Base-by-base conservation (phyloP, 352 stramenopile species). In the Pythium biforme region DNA sequence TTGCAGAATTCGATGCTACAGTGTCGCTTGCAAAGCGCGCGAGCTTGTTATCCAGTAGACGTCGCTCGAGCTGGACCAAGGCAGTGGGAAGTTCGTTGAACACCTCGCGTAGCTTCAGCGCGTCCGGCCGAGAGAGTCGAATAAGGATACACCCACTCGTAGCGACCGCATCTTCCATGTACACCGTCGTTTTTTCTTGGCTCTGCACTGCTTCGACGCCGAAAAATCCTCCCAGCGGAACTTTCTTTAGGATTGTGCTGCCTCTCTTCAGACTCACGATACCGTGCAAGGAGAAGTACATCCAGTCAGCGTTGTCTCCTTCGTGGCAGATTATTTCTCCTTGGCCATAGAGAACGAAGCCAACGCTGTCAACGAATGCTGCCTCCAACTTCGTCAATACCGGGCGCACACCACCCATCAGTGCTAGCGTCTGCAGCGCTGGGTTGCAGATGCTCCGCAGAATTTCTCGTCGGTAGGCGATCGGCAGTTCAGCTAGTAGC, bases 301-400 rank as follows among this genome's bases (percentile, higher is more conserved):
- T 39, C 3, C 46, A 55, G 10, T 70, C 53, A 0, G 70, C 70
- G 20, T 68, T 73, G 31, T 82, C 72, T 12, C 74, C 70, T 51
- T 78, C 59, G 14, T 62, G 64, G 37, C 78, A 81, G 26, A 81
- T 58, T 11, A 76, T 50, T 57, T 81, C 73, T 19, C 64, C 66
- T 68, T 82, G 74, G 8, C 74, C 74, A 23, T 74, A 82, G 23
- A 82, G 49, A 20, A 79, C 50, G 41, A 81, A 79, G 20, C 62
- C 52, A n/a, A 69, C 60, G 34, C 70, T 69, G 40, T 81, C 75
- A 2, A 79, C 68, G 20, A 84, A 78, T 0, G 64, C 60, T 0
- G 50, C 60, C 41, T 84, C 75, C 6, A 84, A 55, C 3, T 67
- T 46, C 5, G 73, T 50, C n/a, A 77, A 40, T 1, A 66, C 65